Evolutionary conservation across 129 eudicot genomes (phyloP).

Genomic region (Escallonia herrerae): DNA sequence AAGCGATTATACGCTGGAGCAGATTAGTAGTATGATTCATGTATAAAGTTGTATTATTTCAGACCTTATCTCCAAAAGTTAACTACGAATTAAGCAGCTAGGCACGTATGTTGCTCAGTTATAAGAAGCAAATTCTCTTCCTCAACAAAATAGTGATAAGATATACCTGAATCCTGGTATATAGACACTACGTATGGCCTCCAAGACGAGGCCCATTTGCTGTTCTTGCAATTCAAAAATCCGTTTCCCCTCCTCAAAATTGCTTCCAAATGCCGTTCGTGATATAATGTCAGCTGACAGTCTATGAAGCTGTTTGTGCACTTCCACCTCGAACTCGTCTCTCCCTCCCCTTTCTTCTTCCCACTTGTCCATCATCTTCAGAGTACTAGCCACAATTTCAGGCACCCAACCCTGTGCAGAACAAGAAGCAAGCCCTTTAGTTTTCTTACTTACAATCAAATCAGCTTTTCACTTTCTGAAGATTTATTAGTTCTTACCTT

Average conservation of each 20-base stretch:
- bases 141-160: no score
- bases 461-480: not conserved
- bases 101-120: no score
- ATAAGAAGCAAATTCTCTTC: no score
- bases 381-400: slow-evolving; percentile 30
- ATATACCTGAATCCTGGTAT: slow-evolving; percentile 44
- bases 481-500: not conserved
- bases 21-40: no score
- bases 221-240: slow-evolving; percentile 41
- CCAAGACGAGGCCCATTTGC: slow-evolving; percentile 30
- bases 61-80: no score
- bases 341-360: slow-evolving; percentile 18
- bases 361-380: slow-evolving; percentile 27
- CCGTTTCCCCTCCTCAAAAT: slow-evolving; percentile 46
- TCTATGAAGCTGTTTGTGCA: slow-evolving; percentile 22
- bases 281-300: slow-evolving; percentile 40
- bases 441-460: no score
- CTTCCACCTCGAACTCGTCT: slow-evolving; percentile 33
- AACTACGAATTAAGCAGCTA: no score
- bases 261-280: slow-evolving; percentile 45
- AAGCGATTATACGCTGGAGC: no score
- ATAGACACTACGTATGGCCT: slow-evolving; percentile 33
- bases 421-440: not conserved
- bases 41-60: no score
- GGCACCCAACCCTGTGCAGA: slow-evolving; percentile 44